Base-by-base conservation (phyloP, 2,329 filamentous ascomycete species). In the Coniochaeta sp. region DNA sequence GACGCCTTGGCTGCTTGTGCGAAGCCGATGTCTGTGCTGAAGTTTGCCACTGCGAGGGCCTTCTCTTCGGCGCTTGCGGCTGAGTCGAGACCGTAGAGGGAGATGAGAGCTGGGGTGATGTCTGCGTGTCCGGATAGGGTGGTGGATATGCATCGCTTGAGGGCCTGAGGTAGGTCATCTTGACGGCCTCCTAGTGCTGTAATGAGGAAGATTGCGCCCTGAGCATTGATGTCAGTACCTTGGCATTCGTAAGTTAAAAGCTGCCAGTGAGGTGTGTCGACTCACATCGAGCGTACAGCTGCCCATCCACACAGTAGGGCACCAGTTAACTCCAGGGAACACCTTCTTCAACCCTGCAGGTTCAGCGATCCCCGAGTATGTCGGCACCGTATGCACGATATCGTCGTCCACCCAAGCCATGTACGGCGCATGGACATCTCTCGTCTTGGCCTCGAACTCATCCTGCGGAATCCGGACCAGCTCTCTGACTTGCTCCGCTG, bases 391-490 rank as follows among this genome's bases (percentile, higher is more conserved):
- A 26, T 14, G 43, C 16, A 60, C 31, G 24, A 60, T 33, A 31
- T 60, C 58, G 58, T 24, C 50, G 36, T 60, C 58, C 4, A 60
- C 50, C 34, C 54, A 36, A 17, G 58, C 58, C 22, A 40, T 59
- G 28, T 56, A 43, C 12, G 58, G 58, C 5, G 36, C 58, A 11
- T 33, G 58, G 14, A 57, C 22, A 24, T 60, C 52, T 11, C 47
- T 43, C 9, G 19, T 1, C 52, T 52, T 57, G 16, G 56, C 56
- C 38, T 58, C 56, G 56, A 58, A 34, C 19, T 58, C 56, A 17
- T n/a, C 56, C 22, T 24, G n/a, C 19, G 56, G 56, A 7, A 58
- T 44, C 9, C 24, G 19, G 14, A 44, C 14, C n/a, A 58, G 36
- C 34, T 28, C 24, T 19, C 19, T 31, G 16, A 58, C 36, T 19